Percentiles rank a stretch among this genome's conserved stretches.
Conservation (phyloP, 2,329 filamentous ascomycete species). For the Metarhizium anisopliae region DNA sequence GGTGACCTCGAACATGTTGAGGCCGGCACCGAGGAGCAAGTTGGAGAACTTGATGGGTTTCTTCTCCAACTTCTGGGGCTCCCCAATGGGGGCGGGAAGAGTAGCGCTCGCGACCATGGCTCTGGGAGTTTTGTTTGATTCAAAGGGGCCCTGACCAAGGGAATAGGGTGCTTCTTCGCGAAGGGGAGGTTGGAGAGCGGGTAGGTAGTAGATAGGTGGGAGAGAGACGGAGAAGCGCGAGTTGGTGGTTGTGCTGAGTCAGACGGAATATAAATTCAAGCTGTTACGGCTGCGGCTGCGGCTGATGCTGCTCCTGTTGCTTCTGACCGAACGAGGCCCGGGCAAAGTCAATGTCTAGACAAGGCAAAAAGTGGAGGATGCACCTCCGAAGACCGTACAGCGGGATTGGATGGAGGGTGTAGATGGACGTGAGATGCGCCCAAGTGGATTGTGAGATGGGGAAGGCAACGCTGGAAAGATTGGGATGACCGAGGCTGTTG, state of each 20-base stretch:
- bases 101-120: constrained; percentile 54
- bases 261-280: not conserved
- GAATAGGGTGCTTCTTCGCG: constrained; percentile 82
- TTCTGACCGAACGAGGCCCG: not conserved
- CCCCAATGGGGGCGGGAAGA: constrained; percentile 40
- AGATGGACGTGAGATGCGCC: not conserved
- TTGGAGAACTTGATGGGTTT: constrained; percentile 99
- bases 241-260: constrained; percentile 2
- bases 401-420: not conserved
- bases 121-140: constrained; percentile 37
- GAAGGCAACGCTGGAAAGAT: not conserved
- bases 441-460: not conserved
- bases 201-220: not conserved
- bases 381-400: not conserved
- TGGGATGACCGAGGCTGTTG: constrained; percentile 1
- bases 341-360: not conserved
- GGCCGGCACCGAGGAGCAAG: constrained; percentile 81
- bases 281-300: not conserved
- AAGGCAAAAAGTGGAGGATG: constrained; percentile 1
- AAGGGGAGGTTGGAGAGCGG: constrained; percentile 17
- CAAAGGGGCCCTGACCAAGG: constrained; percentile 94
- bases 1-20: constrained; percentile 89
- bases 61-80: constrained; percentile 69
- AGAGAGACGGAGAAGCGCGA: not conserved
- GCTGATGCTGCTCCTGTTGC: not conserved